Evolutionary conservation across 1,284 basidiomycete genomes (phyloP).

Genomic region (Moesziomyces globuligerus): DNA sequence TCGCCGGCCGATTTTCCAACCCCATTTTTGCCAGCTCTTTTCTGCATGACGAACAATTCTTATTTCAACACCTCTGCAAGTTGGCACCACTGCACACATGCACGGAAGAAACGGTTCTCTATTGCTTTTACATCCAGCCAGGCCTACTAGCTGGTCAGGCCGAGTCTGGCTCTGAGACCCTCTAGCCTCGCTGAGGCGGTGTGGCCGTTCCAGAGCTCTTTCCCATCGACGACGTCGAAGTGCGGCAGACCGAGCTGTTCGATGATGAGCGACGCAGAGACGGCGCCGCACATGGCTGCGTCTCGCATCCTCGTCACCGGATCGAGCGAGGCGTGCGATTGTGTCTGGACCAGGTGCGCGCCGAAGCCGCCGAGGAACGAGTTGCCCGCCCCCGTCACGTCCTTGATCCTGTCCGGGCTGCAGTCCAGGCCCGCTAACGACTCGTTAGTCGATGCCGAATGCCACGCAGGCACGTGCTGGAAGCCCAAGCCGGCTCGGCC

Average conservation of each 20-base stretch:
- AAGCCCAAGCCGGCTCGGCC: conserved; percentile 20
- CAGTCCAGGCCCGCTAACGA: not conserved
- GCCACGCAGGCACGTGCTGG: conserved; percentile 40
- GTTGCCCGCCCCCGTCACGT: conserved; percentile 57
- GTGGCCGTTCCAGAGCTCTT: conserved; percentile 44
- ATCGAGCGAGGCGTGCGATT: conserved; percentile 10
- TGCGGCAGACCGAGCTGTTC: conserved; percentile 51
- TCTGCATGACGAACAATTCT: too few species aligned
- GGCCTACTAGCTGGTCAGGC: not conserved
- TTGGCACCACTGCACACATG: too few species aligned
- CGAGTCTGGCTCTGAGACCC: not conserved
- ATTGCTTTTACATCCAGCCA: too few species aligned
- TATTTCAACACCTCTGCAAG: too few species aligned
- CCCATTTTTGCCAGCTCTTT: too few species aligned
- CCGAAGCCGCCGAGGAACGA: conserved; percentile 51
- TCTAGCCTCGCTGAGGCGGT: conserved; percentile 10
- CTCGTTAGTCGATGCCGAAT: conserved; percentile 4
- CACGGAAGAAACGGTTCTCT: not conserved
- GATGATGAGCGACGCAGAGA: conserved; percentile 49
- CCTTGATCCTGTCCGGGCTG: conserved; percentile 23
- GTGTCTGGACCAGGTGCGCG: conserved; percentile 26
- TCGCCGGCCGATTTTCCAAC: too few species aligned
- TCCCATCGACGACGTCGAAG: conserved; percentile 18
- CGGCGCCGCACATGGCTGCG: conserved; percentile 43
- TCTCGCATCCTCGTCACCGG: conserved; percentile 2